Base-by-base conservation (phyloP, 2,329 filamentous ascomycete species). In the Plenodomus lindquistii region DNA sequence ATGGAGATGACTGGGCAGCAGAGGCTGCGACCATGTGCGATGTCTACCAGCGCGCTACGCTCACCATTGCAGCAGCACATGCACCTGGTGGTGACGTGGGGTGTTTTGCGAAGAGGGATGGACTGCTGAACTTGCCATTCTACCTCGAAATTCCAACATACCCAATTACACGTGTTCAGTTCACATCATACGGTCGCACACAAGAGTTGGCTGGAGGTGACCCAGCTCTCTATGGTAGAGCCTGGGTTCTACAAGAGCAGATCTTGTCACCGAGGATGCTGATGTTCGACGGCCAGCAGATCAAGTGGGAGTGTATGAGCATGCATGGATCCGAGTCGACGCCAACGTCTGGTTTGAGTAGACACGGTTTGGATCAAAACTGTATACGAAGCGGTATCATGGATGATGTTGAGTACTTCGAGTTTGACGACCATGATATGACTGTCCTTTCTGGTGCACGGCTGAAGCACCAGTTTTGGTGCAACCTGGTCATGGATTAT, bases 201-300 rank as follows among this genome's bases (percentile, higher is more conserved):
- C 38, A 51, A 37, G 48, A 43, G 5, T 10, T 54, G 4, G 44
- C 44, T n/a, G 54, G 44, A 4, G 45, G 50, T 9, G 50, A 55
- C 9, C 59, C 58, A 11, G 53, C 54, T 15, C 42, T 65, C 4
- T 60, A 57, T 15, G 52, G 57, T 7, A 44, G 62, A 10, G 57
- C 54, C 6, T 66, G 63, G 61, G 60, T 65, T 1, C 40, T 65
- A 1, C 60, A 66, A 48, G 60, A 66, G 35, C 60, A 63, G 38
- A 20, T 60, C 3, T 44, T 62, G 4, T 56, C 55, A 3, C 52
- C 52, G 13, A 48, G 58, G 2, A 60, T 59, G 42, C 49, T 66
- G 0, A 52, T 62, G 10, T 66, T 55, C 37, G 58, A 59, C 36
- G 51, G 54, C 5, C 9, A 43, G 9, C 53, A 57, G 21, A 16